Base-by-base conservation (phyloP, 2,329 filamentous ascomycete genomes). In the Orbilia quercus region DNA sequence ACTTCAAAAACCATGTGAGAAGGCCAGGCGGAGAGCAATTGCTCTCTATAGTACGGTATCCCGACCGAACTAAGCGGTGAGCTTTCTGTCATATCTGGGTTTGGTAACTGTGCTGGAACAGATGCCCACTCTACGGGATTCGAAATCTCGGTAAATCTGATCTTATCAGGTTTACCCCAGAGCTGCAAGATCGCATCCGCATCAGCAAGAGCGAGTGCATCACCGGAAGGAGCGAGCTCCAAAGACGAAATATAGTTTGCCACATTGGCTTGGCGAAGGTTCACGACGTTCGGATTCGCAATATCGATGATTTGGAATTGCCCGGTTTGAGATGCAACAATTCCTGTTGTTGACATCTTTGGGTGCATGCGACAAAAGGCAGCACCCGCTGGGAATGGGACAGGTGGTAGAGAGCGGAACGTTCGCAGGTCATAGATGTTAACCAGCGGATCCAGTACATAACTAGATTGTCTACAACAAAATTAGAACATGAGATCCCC, bases 311-410 rank as follows among this genome's bases (percentile, higher is more conserved):
- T 90, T 79, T 99, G 94, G 80, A 99, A 90, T 80, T 97, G 92
- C 0, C 96, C 95, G 45, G 88, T 90, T 78, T 96, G 92, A 1
- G 94, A 96, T 25, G 93, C 89, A 54, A 99, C 91, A 73, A 99
- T 93, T 78, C 91, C 94, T 0, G 96, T 98, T 0, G 95, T 97
- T 18, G 92, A 90, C 86, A 99, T 91, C 77, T 92, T 90, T 0
- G 96, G 95, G 80, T 99, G 95, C 90, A 99, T 95, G 69, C 95
- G 89, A 44, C 97, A 93, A 82, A 92, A 96, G 36, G 95, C 94
- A 38, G 94, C 95, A 7, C 95, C 92, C 1, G 92, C 90, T 66
- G 95, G 94, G 71, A 89, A 99, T 0, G 95, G 91, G 44, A 99
- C 94, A 0, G 95, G 95, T 2, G 92, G 90, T 79, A 97, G 87